These are phyloP conservation scores for Oxytropis ochrocephala DNA, from an alignment of 306 rosid genomes.

Conservation along the genomic window DNA sequence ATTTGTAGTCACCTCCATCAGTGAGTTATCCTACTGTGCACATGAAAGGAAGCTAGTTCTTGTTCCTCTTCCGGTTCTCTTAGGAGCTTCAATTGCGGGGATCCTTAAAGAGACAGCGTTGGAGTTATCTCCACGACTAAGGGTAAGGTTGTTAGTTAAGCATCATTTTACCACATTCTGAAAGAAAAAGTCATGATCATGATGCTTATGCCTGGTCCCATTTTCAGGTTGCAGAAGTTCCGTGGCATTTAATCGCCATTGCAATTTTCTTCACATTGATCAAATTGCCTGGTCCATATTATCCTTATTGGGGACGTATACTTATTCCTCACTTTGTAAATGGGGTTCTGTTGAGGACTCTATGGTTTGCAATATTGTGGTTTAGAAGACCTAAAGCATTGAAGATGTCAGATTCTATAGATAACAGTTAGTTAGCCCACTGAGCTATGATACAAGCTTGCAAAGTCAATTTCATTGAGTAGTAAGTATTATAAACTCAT, in stretches of 20 bases:
- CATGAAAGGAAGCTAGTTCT: conserved; percentile 61
- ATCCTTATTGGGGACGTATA: conserved; percentile 85
- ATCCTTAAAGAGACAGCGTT: conserved; percentile 53
- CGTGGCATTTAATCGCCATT: conserved; percentile 81
- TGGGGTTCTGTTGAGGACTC: conserved; percentile 36
- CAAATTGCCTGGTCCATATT: conserved; percentile 86
- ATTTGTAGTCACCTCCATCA: conserved; percentile 55
- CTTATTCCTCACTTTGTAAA: conserved; percentile 75
- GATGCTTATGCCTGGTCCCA: conserved; percentile 11
- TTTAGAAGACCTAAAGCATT: conserved; percentile 27
- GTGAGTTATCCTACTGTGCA: conserved; percentile 90
- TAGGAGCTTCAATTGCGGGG: conserved; percentile 72
- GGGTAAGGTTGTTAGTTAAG: conserved; percentile 37
- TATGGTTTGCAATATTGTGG: conserved; percentile 42
- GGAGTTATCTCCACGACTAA: conserved; percentile 58
- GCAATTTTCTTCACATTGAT: conserved; percentile 71
- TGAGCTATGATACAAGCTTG: conserved; percentile 10
- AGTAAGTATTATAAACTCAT: conserved; percentile 5
- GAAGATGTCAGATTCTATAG: conserved; percentile 14
- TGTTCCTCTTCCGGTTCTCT: conserved; percentile 55
- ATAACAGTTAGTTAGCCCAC: conserved; percentile 6
- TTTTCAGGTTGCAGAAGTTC: conserved; percentile 82
- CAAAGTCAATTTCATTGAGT: neutral
- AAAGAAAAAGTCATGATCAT: neutral
- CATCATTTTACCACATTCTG: neutral